A percentile compares a stretch with the other conserved stretches of the same genome.
These are phyloP conservation scores for Citrus medica DNA, from an alignment of 345 rosid genomes.

Conservation along the genomic window DNA sequence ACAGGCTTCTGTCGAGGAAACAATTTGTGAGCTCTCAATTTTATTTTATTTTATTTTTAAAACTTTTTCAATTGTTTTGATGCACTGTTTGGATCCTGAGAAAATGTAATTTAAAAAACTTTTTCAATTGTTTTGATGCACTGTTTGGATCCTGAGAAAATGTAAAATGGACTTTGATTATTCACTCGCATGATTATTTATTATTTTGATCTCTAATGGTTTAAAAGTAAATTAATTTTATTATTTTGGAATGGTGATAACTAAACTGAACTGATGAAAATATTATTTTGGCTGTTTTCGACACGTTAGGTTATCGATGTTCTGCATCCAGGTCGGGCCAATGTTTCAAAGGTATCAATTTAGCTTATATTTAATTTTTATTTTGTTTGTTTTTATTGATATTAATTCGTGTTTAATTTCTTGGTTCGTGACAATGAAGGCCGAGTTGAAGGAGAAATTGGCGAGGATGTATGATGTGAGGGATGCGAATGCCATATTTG, in stretches of 20 bases:
- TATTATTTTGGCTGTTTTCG: background rate
- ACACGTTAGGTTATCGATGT: conserved; percentile 56
- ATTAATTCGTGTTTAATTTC: background rate
- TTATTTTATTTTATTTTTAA: background rate
- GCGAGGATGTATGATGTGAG: conserved; percentile 59
- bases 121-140: background rate
- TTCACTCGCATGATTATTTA: too few species aligned
- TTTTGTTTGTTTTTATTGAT: background rate
- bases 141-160: background rate
- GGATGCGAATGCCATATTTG: conserved; percentile 60
- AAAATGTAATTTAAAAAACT: background rate
- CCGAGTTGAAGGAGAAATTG: conserved; percentile 64
- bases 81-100: background rate
- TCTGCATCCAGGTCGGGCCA: conserved; percentile 70
- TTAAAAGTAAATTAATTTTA: too few species aligned
- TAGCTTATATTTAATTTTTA: background rate
- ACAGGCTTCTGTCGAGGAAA: conserved; percentile 53
- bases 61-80: background rate
- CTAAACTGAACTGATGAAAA: background rate
- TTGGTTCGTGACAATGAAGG: conserved; percentile 19
- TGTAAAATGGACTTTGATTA: background rate
- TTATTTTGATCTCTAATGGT: too few species aligned
- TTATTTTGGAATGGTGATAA: too few species aligned
- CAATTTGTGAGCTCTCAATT: conserved; percentile 35
- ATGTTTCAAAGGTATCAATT: conserved; percentile 58